Base-by-base conservation (phyloP, 2,329 filamentous ascomycete genomes). In the Rugonectria rugulosa region DNA sequence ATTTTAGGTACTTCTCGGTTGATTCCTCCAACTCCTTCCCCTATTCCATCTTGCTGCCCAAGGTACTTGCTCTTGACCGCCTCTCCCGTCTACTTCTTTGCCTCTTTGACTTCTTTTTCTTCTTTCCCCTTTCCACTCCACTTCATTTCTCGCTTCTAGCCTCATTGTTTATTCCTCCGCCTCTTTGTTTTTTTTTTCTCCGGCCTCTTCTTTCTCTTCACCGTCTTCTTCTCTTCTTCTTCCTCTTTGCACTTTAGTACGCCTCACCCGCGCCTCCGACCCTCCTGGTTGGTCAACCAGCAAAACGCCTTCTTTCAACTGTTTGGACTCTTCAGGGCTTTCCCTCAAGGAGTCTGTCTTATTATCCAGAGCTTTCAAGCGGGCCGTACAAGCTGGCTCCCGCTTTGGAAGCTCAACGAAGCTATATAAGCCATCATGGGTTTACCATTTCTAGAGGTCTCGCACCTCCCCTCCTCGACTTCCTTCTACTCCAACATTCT, bases 401-500 rank as follows among this genome's bases (percentile, higher is more conserved):
- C 64, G 57, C 53, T 52, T 56, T 53, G 57, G 54, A 55, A 52
- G 52, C 44, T 57, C 48, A 31, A 54, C 41, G 34, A 45, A 47
- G 44, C 58, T 42, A 41, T 68, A 60, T 56, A 62, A 55, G 61
- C 57, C 48, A 63, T 41, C 48, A 70, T 71, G 62, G 77, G 77
- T 71, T 68, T 81, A 60, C 82, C 84, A 43, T 79, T 79, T 61
- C 69, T 86, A 62, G 79, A 85, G 69, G 92, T 96, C 69, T 88
- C 87, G 57, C 88, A 93, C 73, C 85, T 96, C 49, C 85, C 91
- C 50, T 86, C 88, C 29, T 90, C 92, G 4, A 86, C 89, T 44
- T 95, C 91, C 7, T 96, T 96, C 78, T 96, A 92, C 74, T 84
- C 92, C 19, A 84, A 89, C 59, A 82, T 92, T 61, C 81, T 91